Conservation (phyloP, 176 grass and related monocot species). For the Aegilops tauschii region DNA sequence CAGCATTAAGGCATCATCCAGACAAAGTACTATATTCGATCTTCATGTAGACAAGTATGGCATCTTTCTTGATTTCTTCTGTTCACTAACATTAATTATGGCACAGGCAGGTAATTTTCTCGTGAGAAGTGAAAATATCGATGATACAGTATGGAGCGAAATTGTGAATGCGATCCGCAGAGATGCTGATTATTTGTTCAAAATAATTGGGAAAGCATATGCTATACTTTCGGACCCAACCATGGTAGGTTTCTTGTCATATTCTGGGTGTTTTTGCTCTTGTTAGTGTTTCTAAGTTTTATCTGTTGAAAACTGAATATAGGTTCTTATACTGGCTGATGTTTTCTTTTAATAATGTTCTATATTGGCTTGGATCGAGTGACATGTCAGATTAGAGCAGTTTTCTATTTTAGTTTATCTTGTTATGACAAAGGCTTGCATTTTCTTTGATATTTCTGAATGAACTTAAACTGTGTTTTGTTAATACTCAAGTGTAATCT, state of each 20-base stretch:
- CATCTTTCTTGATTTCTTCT: conserved; percentile 12
- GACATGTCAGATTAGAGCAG: neutral
- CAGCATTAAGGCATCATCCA: conserved; percentile 83
- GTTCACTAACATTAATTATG: conserved; percentile 33
- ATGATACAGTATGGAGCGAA: conserved; percentile 50
- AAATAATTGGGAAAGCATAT: conserved; percentile 92
- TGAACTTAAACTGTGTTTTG: neutral
- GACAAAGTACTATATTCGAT: conserved; percentile 55
- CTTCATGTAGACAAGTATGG: conserved; percentile 16
- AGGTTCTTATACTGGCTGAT: neutral
- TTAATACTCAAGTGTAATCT: neutral
- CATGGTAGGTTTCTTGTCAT: conserved; percentile 45
- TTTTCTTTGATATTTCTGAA: neutral
- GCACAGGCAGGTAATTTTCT: conserved; percentile 66
- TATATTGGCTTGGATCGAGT: neutral
- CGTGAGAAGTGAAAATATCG: conserved; percentile 69
- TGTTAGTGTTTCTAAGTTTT: conserved; percentile 2
- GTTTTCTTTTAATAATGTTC: neutral
- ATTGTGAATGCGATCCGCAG: conserved; percentile 51
- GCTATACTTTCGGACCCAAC: conserved; percentile 68
- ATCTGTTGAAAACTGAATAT: neutral
- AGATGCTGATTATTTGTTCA: conserved; percentile 85
- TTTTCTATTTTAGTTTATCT: neutral
- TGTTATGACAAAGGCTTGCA: neutral
- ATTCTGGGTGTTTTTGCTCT: conserved; percentile 12